These are phyloP conservation scores for Xylaria sp. DNA, from an alignment of 2,329 filamentous ascomycete species.

Conservation along the genomic window DNA sequence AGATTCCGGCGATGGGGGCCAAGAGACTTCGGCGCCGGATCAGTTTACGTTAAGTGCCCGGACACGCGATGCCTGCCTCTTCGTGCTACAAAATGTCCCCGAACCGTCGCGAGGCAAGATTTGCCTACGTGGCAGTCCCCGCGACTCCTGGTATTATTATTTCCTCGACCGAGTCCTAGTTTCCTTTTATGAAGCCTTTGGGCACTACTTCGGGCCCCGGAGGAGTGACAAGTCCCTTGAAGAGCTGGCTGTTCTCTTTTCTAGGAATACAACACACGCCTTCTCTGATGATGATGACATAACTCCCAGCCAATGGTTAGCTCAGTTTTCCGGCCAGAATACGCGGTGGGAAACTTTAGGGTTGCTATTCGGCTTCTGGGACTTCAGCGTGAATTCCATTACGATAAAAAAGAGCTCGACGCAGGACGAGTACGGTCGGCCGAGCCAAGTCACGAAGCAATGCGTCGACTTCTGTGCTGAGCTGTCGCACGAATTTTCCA, in stretches of 20 bases:
- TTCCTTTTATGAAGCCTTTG: slow-evolving; percentile 50
- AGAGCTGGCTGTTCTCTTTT: slow-evolving; percentile 51
- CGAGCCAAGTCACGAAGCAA: slow-evolving; percentile 36
- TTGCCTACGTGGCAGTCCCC: slow-evolving; percentile 40
- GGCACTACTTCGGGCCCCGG: slow-evolving; percentile 44
- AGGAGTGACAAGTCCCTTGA: slow-evolving; percentile 48
- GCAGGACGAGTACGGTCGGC: slow-evolving; percentile 28
- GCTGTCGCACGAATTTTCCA: slow-evolving; percentile 45
- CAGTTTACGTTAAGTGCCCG: slow-evolving; percentile 39
- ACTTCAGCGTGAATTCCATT: slow-evolving; percentile 32
- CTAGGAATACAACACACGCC: slow-evolving; percentile 52
- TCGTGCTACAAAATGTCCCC: slow-evolving; percentile 53
- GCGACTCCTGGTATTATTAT: slow-evolving; percentile 50
- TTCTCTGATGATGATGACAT: slow-evolving; percentile 52
- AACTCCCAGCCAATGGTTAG: slow-evolving; percentile 52
- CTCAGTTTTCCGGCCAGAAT: slow-evolving; percentile 52
- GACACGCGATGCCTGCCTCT: slow-evolving; percentile 52
- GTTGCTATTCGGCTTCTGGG: slow-evolving; percentile 50
- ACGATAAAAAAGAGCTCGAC: slow-evolving; percentile 18
- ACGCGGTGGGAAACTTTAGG: slow-evolving; percentile 59
- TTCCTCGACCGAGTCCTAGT: slow-evolving; percentile 47
- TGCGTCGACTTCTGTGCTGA: slow-evolving; percentile 44
- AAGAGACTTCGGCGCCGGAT: slow-evolving; percentile 21
- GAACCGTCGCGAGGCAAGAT: slow-evolving; percentile 40
- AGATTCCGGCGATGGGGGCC: slow-evolving; percentile 11